phyloP scores from a whole-genome alignment of 345 rosid species.

The Rhizophora mangle region DNA sequence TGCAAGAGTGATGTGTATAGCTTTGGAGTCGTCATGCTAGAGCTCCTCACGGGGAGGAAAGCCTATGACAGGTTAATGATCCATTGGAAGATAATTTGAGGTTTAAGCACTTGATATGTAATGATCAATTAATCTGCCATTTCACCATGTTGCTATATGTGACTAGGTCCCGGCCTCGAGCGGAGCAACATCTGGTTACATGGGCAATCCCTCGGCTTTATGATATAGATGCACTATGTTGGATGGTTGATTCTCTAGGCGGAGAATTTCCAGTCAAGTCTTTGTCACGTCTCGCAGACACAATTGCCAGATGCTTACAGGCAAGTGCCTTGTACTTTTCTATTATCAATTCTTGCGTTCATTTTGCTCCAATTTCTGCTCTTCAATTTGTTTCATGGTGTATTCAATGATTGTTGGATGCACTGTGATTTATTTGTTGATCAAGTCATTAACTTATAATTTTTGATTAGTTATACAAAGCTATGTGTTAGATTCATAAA shows the following conservation, averaged over 20 bases:
- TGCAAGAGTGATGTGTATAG: slow-evolving; percentile 90
- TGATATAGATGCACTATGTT: slow-evolving; percentile 72
- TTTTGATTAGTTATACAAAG: too few species aligned
- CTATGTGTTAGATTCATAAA: too few species aligned
- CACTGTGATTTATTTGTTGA: too few species aligned
- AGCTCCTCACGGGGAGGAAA: slow-evolving; percentile 80
- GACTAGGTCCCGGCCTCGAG: slow-evolving; percentile 65
- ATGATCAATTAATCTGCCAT: neutral
- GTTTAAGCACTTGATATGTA: neutral
- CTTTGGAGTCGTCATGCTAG: slow-evolving; percentile 94
- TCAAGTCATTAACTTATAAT: too few species aligned
- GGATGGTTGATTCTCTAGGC: slow-evolving; percentile 74
- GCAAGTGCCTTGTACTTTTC: slow-evolving; percentile 24
- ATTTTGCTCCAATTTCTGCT: neutral
- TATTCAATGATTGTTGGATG: too few species aligned
- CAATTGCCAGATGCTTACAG: slow-evolving; percentile 84
- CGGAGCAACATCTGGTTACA: slow-evolving; percentile 75
- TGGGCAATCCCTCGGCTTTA: slow-evolving; percentile 92
- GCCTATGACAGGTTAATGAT: slow-evolving; percentile 68
- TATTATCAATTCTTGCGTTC: neutral
- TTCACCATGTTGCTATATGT: slow-evolving; percentile 1
- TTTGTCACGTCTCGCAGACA: slow-evolving; percentile 90
- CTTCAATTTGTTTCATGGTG: too few species aligned
- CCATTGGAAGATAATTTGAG: neutral
- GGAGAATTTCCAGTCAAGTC: slow-evolving; percentile 74